phyloP scores from a whole-genome alignment of 768 basidiomycete genomes.

The Hericium coralloides region DNA sequence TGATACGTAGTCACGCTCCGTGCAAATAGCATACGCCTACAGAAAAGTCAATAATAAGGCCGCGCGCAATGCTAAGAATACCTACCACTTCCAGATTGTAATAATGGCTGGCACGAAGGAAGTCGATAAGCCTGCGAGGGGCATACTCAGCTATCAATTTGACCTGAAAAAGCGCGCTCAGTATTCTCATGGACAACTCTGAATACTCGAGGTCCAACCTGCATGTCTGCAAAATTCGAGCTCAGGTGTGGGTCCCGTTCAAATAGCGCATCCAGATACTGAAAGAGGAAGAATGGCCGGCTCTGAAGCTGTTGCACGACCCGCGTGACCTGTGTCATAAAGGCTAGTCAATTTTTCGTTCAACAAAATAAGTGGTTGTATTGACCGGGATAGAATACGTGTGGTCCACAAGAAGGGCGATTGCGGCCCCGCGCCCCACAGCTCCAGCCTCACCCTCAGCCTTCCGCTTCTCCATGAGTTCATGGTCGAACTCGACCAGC shows the following conservation, averaged over 20 bases:
- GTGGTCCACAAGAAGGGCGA: conserved; percentile 83
- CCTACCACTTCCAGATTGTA: conserved; percentile 81
- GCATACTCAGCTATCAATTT: conserved; percentile 89
- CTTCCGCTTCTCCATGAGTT: conserved; percentile 55
- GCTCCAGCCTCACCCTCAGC: conserved; percentile 32
- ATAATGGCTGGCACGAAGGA: conserved; percentile 82
- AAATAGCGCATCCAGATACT: conserved; percentile 87
- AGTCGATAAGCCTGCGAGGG: conserved; percentile 72
- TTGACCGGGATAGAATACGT: conserved; percentile 89
- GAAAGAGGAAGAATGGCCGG: conserved; percentile 75
- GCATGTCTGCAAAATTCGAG: conserved; percentile 75
- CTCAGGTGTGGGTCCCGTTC: conserved; percentile 78
- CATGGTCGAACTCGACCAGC: conserved; percentile 91
- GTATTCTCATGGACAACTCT: not conserved
- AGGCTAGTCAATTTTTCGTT: too few relatives aligned
- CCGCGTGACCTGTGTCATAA: conserved; percentile 57
- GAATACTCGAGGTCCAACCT: conserved; percentile 33
- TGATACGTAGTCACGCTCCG: conserved; percentile 75
- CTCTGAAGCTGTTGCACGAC: conserved; percentile 82
- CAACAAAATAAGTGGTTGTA: conserved; percentile 18
- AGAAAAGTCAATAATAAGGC: not conserved
- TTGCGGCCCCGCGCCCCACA: conserved; percentile 60
- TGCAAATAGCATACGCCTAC: conserved; percentile 83
- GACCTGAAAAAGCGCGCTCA: conserved; percentile 31
- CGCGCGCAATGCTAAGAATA: not conserved